These are phyloP conservation scores for Apiospora kogelbergensis DNA, from an alignment of 2,329 filamentous ascomycete species.

Conservation along the genomic window DNA sequence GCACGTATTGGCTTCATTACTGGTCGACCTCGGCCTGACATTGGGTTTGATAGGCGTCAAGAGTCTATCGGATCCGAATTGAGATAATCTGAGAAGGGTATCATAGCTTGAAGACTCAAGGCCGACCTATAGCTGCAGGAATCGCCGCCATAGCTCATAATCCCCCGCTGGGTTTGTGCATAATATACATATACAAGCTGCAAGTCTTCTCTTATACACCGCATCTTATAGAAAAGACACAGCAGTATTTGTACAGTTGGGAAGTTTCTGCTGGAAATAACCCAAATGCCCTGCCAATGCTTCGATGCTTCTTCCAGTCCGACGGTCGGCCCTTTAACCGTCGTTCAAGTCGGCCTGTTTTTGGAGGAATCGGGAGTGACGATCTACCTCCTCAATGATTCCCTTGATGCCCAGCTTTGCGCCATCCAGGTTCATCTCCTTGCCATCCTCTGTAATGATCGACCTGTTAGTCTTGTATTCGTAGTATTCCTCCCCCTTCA, in stretches of 20 bases:
- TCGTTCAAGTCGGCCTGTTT: constrained; percentile 77
- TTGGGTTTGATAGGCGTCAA: constrained; percentile 55
- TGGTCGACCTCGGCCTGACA: constrained; percentile 54
- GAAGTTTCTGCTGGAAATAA: background rate
- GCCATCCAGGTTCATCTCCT: constrained; percentile 80
- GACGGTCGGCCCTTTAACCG: constrained; percentile 12
- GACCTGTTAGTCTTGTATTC: constrained; percentile 21
- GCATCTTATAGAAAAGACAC: background rate
- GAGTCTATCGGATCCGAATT: constrained; percentile 37
- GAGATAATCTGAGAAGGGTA: constrained; percentile 32
- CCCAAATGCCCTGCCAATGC: background rate
- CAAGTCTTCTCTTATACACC: background rate
- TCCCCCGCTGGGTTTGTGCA: background rate
- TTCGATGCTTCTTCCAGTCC: background rate
- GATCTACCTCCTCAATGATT: constrained; percentile 83
- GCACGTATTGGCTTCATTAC: constrained; percentile 45
- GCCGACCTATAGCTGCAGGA: constrained; percentile 26
- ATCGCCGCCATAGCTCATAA: background rate
- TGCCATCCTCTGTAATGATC: constrained; percentile 74
- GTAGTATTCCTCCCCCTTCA: constrained; percentile 7
- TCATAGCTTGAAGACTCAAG: constrained; percentile 34
- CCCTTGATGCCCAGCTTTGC: constrained; percentile 82
- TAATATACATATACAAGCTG: background rate
- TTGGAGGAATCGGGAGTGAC: constrained; percentile 80
- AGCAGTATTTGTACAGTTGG: background rate